phyloP scores from a whole-genome alignment of 768 basidiomycete species.

The Mycena vitilis region DNA sequence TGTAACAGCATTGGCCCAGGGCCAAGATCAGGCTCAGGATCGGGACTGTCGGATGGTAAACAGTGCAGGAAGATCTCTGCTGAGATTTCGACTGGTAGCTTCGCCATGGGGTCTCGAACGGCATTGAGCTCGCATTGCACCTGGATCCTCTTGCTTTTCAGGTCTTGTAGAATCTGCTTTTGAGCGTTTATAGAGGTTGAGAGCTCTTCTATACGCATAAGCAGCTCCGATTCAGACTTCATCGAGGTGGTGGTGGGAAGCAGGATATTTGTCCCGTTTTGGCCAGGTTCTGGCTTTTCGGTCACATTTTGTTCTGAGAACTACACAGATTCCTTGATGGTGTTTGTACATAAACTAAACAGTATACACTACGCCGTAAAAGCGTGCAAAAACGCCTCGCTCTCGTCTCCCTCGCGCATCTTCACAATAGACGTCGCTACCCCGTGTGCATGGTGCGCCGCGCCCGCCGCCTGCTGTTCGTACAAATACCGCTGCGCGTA shows the following conservation, averaged over 20 bases:
- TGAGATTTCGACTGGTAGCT: background rate
- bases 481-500: constrained; percentile 69
- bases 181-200: background rate
- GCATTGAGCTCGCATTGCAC: background rate
- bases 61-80: background rate
- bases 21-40: background rate
- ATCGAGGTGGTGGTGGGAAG: background rate
- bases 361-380: constrained; percentile 32
- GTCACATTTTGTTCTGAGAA: background rate
- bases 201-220: background rate
- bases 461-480: constrained; percentile 43
- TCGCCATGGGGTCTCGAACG: background rate
- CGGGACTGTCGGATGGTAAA: background rate
- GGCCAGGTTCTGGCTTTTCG: background rate
- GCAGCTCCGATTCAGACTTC: background rate
- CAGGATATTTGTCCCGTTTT: background rate
- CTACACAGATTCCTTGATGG: no score
- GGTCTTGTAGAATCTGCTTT: background rate
- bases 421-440: constrained; percentile 60
- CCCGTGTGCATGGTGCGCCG: constrained; percentile 29
- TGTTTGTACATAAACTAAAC: background rate
- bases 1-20: background rate
- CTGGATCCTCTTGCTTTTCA: background rate
- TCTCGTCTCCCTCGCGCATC: constrained; percentile 66
- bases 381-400: constrained; percentile 55